A percentile compares a stretch with the other conserved stretches of the same genome.
phyloP scores from a whole-genome alignment of 768 basidiomycete genomes.

The Amanita exitialis region DNA sequence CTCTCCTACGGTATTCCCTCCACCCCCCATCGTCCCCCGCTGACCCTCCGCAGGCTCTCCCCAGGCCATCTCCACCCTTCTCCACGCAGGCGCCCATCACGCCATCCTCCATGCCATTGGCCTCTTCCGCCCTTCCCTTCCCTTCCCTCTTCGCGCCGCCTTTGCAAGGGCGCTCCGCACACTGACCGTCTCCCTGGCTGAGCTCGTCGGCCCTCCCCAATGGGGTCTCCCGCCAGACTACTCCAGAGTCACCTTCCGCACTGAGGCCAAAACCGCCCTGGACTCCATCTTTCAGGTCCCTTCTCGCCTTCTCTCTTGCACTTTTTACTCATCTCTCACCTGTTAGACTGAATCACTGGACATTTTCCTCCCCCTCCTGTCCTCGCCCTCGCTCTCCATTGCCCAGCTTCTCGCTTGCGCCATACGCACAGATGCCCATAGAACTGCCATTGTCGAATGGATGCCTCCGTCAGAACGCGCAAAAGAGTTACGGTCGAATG shows the following conservation, averaged over 20 bases:
- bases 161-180: slow-evolving; percentile 56
- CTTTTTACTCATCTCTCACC: not conserved
- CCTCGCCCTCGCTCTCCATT: slow-evolving; percentile 28
- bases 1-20: slow-evolving; percentile 47
- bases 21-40: not conserved
- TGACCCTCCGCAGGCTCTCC: slow-evolving; percentile 38
- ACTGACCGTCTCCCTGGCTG: slow-evolving; percentile 48
- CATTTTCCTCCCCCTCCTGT: slow-evolving; percentile 54
- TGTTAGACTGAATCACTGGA: slow-evolving; percentile 51
- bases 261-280: slow-evolving; percentile 47
- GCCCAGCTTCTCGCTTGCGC: slow-evolving; percentile 49
- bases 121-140: slow-evolving; percentile 27
- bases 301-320: not conserved
- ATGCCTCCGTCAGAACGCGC: slow-evolving; percentile 44
- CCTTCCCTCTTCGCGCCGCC: slow-evolving; percentile 37
- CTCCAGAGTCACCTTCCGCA: slow-evolving; percentile 21
- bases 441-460: slow-evolving; percentile 50
- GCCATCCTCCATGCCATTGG: slow-evolving; percentile 57
- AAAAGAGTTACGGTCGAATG: slow-evolving; percentile 29
- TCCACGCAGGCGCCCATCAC: slow-evolving; percentile 45
- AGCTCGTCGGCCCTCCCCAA: slow-evolving; percentile 58
- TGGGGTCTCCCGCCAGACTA: slow-evolving; percentile 50
- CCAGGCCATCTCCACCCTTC: slow-evolving; percentile 45
- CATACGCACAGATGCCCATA: slow-evolving; percentile 39
- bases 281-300: slow-evolving; percentile 52